Conservation (phyloP, 495 filamentous ascomycete species). For the Annulohypoxylon nitens region DNA sequence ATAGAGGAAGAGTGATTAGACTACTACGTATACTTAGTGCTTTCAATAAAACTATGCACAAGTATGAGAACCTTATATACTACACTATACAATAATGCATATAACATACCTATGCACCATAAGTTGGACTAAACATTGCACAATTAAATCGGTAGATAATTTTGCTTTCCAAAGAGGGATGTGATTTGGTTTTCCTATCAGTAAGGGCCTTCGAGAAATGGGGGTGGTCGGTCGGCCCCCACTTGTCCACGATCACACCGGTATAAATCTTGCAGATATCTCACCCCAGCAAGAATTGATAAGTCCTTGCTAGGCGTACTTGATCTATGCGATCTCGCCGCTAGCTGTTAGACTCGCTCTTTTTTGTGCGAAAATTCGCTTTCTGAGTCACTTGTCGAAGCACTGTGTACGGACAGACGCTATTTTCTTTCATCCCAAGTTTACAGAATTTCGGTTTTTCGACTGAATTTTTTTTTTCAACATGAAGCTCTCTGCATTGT, state of each 20-base stretch:
- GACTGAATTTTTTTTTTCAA: neutral
- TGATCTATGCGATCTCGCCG: neutral
- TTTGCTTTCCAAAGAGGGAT: neutral
- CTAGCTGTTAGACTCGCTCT: neutral
- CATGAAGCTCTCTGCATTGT: conserved; percentile 18
- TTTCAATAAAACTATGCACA: neutral
- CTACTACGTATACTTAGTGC: neutral
- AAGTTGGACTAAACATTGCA: neutral
- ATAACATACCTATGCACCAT: neutral
- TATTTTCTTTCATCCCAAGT: neutral
- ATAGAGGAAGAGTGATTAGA: too few species aligned
- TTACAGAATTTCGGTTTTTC: neutral
- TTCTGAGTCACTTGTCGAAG: neutral
- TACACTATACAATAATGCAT: neutral
- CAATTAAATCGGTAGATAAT: neutral
- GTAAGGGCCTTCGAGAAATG: neutral
- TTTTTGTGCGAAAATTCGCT: neutral
- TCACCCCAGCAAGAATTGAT: neutral
- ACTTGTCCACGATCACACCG: neutral
- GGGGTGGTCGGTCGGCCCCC: neutral
- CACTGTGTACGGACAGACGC: neutral
- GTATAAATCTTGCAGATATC: neutral
- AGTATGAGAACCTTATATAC: neutral
- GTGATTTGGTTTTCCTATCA: neutral
- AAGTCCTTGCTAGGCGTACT: neutral